A percentile compares a stretch with the other conserved stretches of the same genome.
phyloP scores from a whole-genome alignment of 345 rosid species.

The Salix purpurea region DNA sequence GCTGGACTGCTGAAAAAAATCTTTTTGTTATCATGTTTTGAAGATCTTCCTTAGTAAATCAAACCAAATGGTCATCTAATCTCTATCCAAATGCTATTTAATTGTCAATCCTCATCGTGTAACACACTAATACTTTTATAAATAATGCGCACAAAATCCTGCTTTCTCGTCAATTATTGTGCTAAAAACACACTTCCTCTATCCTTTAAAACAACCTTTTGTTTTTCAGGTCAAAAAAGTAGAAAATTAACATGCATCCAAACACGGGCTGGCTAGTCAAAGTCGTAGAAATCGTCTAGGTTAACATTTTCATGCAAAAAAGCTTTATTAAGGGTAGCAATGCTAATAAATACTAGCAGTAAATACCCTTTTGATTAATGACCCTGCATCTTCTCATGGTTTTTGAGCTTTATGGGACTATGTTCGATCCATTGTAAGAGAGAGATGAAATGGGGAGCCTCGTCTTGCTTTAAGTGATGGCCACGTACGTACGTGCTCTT shows the following conservation, averaged over 20 bases:
- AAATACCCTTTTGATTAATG: background rate
- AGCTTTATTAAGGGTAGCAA: background rate
- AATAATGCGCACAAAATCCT: background rate
- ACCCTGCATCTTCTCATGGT: background rate
- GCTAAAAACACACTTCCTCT: background rate
- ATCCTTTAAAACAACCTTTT: background rate
- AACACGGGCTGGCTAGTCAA: slow-evolving; percentile 12
- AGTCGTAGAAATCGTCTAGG: slow-evolving; percentile 30
- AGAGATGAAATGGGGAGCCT: background rate
- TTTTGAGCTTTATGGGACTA: background rate
- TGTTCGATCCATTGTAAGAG: background rate
- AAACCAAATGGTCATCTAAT: background rate
- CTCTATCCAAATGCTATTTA: background rate
- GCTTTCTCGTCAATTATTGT: background rate
- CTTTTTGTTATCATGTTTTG: background rate
- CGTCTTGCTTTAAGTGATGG: background rate
- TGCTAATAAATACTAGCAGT: background rate
- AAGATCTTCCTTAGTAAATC: background rate
- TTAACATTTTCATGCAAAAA: background rate
- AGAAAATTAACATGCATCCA: slow-evolving; percentile 5
- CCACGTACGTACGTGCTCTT: background rate
- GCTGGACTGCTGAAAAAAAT: no score
- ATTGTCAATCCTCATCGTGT: background rate
- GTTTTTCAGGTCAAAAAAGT: slow-evolving; percentile 17
- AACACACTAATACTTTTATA: background rate